Evolutionary conservation across 2,329 filamentous ascomycete genomes (phyloP).

Genomic region (Aspergillus caelatus): DNA sequence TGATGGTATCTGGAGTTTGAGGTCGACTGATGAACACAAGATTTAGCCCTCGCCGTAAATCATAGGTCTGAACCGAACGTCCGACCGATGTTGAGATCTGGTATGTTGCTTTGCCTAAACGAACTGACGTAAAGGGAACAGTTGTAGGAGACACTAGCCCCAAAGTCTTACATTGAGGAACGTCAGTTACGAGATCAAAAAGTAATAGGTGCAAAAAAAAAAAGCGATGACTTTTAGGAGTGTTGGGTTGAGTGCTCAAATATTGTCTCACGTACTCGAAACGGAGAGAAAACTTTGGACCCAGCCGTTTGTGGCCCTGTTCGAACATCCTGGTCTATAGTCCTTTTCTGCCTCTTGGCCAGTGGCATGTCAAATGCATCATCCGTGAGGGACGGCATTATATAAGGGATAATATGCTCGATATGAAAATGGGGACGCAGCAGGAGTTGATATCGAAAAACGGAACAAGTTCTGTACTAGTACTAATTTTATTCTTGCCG

Average conservation of each 20-base stretch:
- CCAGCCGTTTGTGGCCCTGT: constrained; percentile 51
- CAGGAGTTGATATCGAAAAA: background rate
- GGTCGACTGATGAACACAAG: constrained; percentile 92
- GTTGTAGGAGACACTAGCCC: constrained; percentile 88
- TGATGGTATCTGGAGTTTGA: constrained; percentile 83
- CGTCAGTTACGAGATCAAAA: constrained; percentile 9
- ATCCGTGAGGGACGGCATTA: constrained; percentile 52
- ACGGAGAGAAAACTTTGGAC: constrained; percentile 90
- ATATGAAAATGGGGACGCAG: background rate
- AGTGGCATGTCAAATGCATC: constrained; percentile 64
- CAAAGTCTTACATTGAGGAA: constrained; percentile 66
- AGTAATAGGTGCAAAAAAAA: background rate
- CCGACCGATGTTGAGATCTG: constrained; percentile 97
- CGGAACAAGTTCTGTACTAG: background rate
- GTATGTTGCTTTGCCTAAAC: constrained; percentile 90
- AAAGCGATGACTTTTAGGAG: background rate
- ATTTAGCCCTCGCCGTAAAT: constrained; percentile 84
- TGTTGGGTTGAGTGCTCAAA: background rate
- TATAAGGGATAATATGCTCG: constrained; percentile 9
- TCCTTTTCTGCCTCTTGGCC: constrained; percentile 75
- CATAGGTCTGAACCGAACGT: constrained; percentile 90
- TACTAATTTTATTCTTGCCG: background rate
- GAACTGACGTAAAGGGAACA: constrained; percentile 86
- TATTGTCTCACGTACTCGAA: constrained; percentile 64
- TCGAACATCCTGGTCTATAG: constrained; percentile 40